These are phyloP conservation scores for Colletotrichum sp. DNA, from an alignment of 2,329 filamentous ascomycete species.

Conservation along the genomic window DNA sequence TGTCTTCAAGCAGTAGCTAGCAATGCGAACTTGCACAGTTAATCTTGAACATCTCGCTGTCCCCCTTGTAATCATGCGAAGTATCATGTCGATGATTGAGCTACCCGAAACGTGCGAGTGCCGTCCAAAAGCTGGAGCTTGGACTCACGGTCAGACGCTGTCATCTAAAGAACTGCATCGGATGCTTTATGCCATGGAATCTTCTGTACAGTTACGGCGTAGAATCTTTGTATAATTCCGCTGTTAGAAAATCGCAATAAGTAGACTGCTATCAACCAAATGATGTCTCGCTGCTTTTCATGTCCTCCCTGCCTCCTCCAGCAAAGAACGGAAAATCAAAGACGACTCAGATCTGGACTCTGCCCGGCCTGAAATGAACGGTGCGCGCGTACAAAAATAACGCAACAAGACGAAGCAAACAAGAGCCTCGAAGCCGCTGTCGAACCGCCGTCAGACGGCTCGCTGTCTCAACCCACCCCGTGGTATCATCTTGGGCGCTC, in stretches of 20 bases:
- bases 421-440: not conserved
- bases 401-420: not conserved
- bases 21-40: slow-evolving; percentile 5
- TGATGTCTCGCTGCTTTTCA: not conserved
- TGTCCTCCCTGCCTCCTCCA: not conserved
- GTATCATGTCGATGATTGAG: not conserved
- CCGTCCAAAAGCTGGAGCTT: not conserved
- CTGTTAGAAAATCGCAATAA: not conserved
- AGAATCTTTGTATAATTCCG: not conserved
- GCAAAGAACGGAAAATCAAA: not conserved
- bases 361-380: slow-evolving; percentile 1
- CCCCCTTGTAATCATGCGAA: not conserved
- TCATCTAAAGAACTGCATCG: not conserved
- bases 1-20: not conserved
- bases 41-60: not conserved
- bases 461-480: not conserved
- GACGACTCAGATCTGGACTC: not conserved
- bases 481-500: slow-evolving; percentile 14
- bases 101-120: not conserved
- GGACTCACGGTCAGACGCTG: not conserved
- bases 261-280: not conserved
- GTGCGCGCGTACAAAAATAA: not conserved
- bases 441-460: not conserved
- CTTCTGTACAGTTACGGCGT: not conserved
- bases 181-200: not conserved